phyloP scores from a whole-genome alignment of 176 grass and related monocot genomes.

The Triticum dicoccoides region DNA sequence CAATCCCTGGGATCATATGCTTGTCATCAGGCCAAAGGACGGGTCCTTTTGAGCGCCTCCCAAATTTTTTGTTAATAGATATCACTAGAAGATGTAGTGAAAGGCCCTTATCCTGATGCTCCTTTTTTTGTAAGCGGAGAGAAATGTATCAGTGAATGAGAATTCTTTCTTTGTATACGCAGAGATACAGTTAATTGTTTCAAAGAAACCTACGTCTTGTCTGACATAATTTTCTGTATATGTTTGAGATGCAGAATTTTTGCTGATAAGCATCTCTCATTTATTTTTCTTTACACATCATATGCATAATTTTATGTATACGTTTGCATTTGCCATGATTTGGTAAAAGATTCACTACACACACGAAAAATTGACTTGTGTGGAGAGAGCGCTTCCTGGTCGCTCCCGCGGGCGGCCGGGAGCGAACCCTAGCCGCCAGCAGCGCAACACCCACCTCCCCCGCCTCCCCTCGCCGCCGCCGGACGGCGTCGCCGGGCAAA shows the following conservation, averaged over 20 bases:
- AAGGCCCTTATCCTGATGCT: slow-evolving; percentile 9
- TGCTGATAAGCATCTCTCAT: too few species aligned
- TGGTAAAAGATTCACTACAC: too few species aligned
- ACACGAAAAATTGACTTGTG: too few species aligned
- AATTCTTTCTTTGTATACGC: slow-evolving; percentile 17
- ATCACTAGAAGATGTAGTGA: slow-evolving; percentile 39
- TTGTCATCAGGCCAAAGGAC: slow-evolving; percentile 26
- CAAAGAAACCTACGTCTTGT: neutral
- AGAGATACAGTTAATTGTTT: slow-evolving; percentile 11
- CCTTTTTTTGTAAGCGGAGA: slow-evolving; percentile 40
- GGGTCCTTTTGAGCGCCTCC: slow-evolving; percentile 21
- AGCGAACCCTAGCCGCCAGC: too few species aligned
- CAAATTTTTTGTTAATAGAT: slow-evolving; percentile 29
- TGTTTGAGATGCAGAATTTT: neutral
- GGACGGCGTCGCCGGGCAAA: too few species aligned
- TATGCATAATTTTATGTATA: too few species aligned
- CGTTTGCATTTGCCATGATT: too few species aligned
- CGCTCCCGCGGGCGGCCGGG: too few species aligned
- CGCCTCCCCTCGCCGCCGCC: too few species aligned
- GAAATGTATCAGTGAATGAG: neutral
- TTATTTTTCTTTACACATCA: too few species aligned
- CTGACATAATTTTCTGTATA: neutral
- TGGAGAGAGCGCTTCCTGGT: too few species aligned
- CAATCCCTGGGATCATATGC: neutral
- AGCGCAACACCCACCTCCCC: too few species aligned